Base-by-base conservation (phyloP, 345 rosid genomes). In the Ceriops tagal region DNA sequence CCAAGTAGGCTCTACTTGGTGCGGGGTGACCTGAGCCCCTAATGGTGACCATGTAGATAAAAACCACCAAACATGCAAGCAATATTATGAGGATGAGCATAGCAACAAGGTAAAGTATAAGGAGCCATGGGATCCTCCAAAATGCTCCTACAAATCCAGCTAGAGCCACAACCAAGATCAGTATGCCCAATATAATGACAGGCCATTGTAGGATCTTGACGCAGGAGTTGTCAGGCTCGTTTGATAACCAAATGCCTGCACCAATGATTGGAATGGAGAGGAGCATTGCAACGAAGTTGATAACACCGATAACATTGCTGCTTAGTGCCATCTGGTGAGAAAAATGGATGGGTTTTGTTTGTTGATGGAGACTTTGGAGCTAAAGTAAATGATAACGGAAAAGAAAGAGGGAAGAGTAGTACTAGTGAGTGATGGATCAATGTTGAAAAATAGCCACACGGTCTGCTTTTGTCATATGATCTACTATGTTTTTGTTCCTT, bases 151-250 rank as follows among this genome's bases (percentile, higher is more conserved):
- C 65, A 71, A 95, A 88, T 16, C 98, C 97, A 11, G 88, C 83
- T 0, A 90, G 74, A 69, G 93, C 89, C 28, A 89, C 96, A 0
- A 84, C 58, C 8, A 92, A 75, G 71, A 95, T 82, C 1, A 91
- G 74, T 70, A 87, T 67, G 9, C 99, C 99, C 5, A 95, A 68
- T 59, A 89, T 83, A 47, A 95, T 92, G 30, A 92, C 84, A 8
- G 99, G 99, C 98, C 97, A 92, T 63, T 90, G 98, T 10, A 95
- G 85, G 19, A 92, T 78, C 80, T 86, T 90, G 15, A 92, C 89
- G 43, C 99, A 95, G 0, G 96, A 82, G 76, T 95, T 89, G 80
- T 90, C 98, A 0, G 91, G 83, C 57, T 87, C 84, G 5, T 35
- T 86, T 22, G 96, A 72, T 0, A 95, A 84, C 99, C 98, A 95